Evolutionary conservation across 1,139 yeast genomes (phyloP).

Genomic region (Geotrichum citri-aurantii): DNA sequence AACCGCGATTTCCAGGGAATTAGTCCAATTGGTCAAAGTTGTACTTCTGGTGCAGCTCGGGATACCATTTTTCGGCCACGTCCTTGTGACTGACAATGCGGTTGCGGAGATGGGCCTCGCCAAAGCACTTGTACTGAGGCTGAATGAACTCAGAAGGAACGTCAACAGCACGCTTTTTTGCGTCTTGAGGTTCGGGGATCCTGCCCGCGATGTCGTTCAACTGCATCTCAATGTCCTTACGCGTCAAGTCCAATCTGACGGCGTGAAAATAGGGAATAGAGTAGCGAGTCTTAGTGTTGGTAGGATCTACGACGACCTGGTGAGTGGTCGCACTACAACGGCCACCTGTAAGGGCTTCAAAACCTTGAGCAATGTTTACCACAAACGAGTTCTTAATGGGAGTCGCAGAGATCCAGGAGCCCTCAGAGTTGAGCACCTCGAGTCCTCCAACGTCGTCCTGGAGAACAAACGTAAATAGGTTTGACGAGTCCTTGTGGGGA

Average conservation of each 20-base stretch:
- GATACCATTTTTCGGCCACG: constrained; percentile 61
- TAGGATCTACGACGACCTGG: constrained; percentile 50
- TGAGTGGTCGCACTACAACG: constrained; percentile 56
- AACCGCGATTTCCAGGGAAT: background rate
- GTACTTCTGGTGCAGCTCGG: constrained; percentile 39
- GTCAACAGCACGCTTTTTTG: constrained; percentile 28
- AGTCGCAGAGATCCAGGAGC: constrained; percentile 53
- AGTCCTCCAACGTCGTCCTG: constrained; percentile 53
- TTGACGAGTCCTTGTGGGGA: constrained; percentile 63
- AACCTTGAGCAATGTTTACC: constrained; percentile 39
- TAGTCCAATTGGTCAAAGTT: constrained; percentile 1
- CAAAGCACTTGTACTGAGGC: constrained; percentile 39
- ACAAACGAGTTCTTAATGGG: constrained; percentile 35
- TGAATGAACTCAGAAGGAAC: constrained; percentile 36
- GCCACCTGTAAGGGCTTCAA: constrained; percentile 39
- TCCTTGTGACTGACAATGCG: constrained; percentile 63
- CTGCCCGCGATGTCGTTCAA: constrained; percentile 27
- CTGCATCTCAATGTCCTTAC: constrained; percentile 30
- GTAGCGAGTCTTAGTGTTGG: constrained; percentile 38
- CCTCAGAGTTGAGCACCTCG: constrained; percentile 58
- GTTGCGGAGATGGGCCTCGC: constrained; percentile 57
- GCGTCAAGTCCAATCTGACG: constrained; percentile 32
- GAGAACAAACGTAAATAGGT: constrained; percentile 53
- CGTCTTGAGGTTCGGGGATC: constrained; percentile 31
- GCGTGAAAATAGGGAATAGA: constrained; percentile 38